Evolutionary conservation across 108 stramenopile species (phyloP).

Genomic region (Fistulifera pelliculosa): DNA sequence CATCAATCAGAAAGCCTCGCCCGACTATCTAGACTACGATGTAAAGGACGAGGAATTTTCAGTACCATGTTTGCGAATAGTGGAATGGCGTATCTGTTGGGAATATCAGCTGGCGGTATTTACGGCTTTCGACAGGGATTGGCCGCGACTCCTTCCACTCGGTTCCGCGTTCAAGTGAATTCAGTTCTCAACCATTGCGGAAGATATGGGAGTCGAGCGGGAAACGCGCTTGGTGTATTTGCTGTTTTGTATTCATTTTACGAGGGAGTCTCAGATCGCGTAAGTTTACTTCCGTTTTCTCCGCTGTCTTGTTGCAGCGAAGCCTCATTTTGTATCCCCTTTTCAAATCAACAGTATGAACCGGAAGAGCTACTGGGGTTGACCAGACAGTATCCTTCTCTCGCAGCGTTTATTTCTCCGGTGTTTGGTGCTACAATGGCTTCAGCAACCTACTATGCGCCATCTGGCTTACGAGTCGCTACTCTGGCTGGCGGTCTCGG

Average conservation of each 20-base stretch:
- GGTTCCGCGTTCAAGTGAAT: constrained; percentile 79
- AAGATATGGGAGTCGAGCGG: constrained; percentile 59
- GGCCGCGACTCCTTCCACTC: constrained; percentile 47
- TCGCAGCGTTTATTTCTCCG: constrained; percentile 17
- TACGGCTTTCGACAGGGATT: constrained; percentile 74
- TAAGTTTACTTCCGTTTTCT: constrained; percentile 24
- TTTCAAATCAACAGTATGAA: constrained; percentile 10
- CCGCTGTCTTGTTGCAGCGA: not conserved
- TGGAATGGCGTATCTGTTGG: constrained; percentile 64
- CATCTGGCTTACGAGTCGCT: constrained; percentile 74
- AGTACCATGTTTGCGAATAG: constrained; percentile 83
- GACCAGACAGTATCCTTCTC: constrained; percentile 2
- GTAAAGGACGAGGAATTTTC: constrained; percentile 64
- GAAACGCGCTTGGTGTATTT: constrained; percentile 71
- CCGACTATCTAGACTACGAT: constrained; percentile 83
- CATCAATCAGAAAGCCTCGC: constrained; percentile 17
- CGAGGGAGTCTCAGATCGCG: constrained; percentile 66
- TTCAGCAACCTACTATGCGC: constrained; percentile 68
- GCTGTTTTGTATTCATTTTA: constrained; percentile 74
- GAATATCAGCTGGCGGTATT: constrained; percentile 64
- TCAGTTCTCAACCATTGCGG: constrained; percentile 79
- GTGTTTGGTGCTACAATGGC: constrained; percentile 65
- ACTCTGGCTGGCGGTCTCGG: constrained; percentile 71
- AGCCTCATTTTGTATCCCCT: constrained; percentile 1
- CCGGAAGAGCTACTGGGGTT: constrained; percentile 5